Evolutionary conservation across 441 rosid genomes (phyloP).

Genomic region (Rhodomyrtus psidioides): DNA sequence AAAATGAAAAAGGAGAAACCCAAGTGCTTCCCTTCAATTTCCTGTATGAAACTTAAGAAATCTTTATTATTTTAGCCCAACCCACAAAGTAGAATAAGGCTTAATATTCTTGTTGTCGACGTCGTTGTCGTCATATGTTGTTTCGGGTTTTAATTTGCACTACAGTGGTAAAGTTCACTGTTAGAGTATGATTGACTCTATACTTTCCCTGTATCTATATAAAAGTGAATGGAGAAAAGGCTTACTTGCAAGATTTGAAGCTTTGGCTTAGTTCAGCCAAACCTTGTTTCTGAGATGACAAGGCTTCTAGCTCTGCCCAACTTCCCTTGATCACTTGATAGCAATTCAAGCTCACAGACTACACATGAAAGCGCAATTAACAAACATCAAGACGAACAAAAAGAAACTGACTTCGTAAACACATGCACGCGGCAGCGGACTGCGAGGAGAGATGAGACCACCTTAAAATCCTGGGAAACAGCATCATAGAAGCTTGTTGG

Average conservation of each 20-base stretch:
- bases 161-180: background rate
- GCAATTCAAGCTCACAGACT: conserved; percentile 69
- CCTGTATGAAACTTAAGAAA: background rate
- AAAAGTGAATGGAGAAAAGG: background rate
- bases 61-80: background rate
- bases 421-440: background rate
- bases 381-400: background rate
- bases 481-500: conserved; percentile 69
- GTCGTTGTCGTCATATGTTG: background rate
- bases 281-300: conserved; percentile 36
- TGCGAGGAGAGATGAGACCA: conserved; percentile 1
- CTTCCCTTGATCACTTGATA: conserved; percentile 57
- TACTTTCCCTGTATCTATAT: background rate
- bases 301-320: conserved; percentile 53
- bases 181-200: background rate
- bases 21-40: background rate
- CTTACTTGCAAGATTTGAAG: conserved; percentile 64
- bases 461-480: conserved; percentile 66
- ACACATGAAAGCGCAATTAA: conserved; percentile 4
- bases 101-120: background rate
- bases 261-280: conserved; percentile 46
- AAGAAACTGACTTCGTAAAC: background rate
- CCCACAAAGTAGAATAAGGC: background rate
- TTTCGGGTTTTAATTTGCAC: background rate
- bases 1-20: background rate